These are phyloP conservation scores for Leishmania martiniquensis DNA, from an alignment of 208 protist genomes.

Conservation along the genomic window DNA sequence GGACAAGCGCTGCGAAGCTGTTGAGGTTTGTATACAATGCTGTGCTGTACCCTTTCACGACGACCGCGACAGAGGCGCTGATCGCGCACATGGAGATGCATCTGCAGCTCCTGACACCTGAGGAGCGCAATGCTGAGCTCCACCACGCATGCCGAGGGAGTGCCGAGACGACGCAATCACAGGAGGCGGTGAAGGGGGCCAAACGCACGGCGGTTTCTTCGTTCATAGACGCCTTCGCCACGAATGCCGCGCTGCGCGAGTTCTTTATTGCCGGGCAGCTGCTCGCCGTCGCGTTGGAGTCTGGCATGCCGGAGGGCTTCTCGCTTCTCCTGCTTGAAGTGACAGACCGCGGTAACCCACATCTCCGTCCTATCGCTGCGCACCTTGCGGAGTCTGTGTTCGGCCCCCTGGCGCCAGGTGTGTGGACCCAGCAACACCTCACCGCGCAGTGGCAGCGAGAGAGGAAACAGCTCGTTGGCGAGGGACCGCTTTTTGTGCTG, in stretches of 20 bases:
- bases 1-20: constrained; percentile 36
- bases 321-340: constrained; percentile 70
- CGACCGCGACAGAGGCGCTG: constrained; percentile 51
- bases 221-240: constrained; percentile 43
- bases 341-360: constrained; percentile 40
- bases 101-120: constrained; percentile 27
- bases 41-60: constrained; percentile 66
- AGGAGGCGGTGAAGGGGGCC: background rate
- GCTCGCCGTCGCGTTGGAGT: constrained; percentile 49
- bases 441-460: constrained; percentile 74
- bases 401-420: constrained; percentile 17
- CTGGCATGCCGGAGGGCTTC: constrained; percentile 73
- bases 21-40: constrained; percentile 33
- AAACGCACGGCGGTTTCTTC: constrained; percentile 31
- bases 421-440: constrained; percentile 73
- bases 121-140: background rate
- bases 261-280: constrained; percentile 58
- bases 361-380: constrained; percentile 37
- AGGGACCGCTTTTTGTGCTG: constrained; percentile 40
- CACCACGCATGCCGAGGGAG: background rate
- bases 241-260: constrained; percentile 38
- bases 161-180: background rate
- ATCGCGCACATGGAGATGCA: constrained; percentile 38
- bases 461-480: constrained; percentile 27
- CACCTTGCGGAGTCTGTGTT: constrained; percentile 58